Evolutionary conservation across 2,329 filamentous ascomycete genomes (phyloP).

Genomic region (Aspergillus brasiliensis): DNA sequence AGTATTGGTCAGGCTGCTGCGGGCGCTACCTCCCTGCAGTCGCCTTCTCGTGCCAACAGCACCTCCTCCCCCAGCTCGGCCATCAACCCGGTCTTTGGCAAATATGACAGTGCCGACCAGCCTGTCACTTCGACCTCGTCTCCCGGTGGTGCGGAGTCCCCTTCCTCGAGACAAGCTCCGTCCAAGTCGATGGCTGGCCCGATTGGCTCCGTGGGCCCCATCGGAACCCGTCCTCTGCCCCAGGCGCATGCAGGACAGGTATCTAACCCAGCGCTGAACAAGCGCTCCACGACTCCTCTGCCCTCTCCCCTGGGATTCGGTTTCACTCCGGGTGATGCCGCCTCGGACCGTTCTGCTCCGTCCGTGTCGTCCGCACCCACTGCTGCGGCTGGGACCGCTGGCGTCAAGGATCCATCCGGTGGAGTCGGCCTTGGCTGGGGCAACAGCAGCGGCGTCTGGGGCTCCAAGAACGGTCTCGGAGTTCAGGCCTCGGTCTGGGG

Average conservation of each 20-base stretch:
- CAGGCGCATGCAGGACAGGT: conserved; percentile 51
- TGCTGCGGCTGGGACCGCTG: conserved; percentile 39
- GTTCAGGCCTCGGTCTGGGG: conserved; percentile 95
- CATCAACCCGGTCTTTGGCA: conserved; percentile 52
- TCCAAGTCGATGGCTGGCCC: conserved; percentile 55
- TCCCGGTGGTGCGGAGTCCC: conserved; percentile 70
- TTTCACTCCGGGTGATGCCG: conserved; percentile 60
- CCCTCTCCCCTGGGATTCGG: conserved; percentile 84
- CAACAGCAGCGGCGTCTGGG: conserved; percentile 80
- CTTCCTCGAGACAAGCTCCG: conserved; percentile 67
- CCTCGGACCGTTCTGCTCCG: conserved; percentile 59
- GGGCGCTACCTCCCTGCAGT: conserved; percentile 49
- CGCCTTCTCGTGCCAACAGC: conserved; percentile 75
- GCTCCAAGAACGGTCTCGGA: conserved; percentile 76
- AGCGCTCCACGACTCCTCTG: conserved; percentile 85
- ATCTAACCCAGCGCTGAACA: conserved; percentile 65
- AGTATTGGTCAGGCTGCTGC: conserved; percentile 50
- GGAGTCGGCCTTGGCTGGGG: conserved; percentile 68
- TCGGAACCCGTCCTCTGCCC: conserved; percentile 80
- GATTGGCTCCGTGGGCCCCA: conserved; percentile 76
- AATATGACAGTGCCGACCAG: conserved; percentile 64
- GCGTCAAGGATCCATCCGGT: conserved; percentile 45
- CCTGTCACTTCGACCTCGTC: conserved; percentile 82
- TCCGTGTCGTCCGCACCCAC: conserved; percentile 61
- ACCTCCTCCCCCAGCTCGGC: conserved; percentile 70